A percentile compares a stretch with the other conserved stretches of the same genome.
These are phyloP conservation scores for Chimonanthus praecox DNA, from an alignment of 164 flowering plant genomes.

Conservation along the genomic window DNA sequence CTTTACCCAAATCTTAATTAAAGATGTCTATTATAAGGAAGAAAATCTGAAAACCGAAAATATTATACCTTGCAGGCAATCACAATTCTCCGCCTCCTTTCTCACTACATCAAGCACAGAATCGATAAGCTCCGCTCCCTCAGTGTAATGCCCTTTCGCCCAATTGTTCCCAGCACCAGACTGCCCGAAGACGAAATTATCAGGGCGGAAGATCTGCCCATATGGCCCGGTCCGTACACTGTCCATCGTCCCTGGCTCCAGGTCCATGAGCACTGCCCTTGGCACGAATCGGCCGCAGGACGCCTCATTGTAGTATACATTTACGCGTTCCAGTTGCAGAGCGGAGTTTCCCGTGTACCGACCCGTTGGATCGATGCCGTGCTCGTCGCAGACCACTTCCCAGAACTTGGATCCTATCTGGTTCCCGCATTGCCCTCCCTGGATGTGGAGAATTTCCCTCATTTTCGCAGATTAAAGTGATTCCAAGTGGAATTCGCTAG, in stretches of 20 bases:
- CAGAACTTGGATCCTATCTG: constrained; percentile 51
- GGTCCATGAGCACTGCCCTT: constrained; percentile 52
- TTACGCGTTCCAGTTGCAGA: constrained; percentile 37
- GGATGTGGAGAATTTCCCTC: constrained; percentile 50
- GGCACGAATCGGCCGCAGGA: constrained; percentile 42
- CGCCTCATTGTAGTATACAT: constrained; percentile 50
- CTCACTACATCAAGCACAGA: constrained; percentile 53
- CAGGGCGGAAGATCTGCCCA: constrained; percentile 19
- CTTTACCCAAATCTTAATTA: background rate
- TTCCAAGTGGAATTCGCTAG: background rate
- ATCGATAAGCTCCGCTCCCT: constrained; percentile 11
- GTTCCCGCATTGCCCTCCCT: constrained; percentile 55
- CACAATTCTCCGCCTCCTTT: constrained; percentile 34
- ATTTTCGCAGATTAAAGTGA: constrained; percentile 13
- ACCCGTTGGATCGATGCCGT: constrained; percentile 44
- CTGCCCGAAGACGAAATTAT: constrained; percentile 11
- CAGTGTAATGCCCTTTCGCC: constrained; percentile 13
- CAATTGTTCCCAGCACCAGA: constrained; percentile 11
- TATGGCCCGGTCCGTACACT: constrained; percentile 40
- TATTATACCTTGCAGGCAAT: constrained; percentile 7
- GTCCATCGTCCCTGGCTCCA: constrained; percentile 53
- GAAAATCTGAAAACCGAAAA: background rate
- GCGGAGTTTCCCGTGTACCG: constrained; percentile 31
- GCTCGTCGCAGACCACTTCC: constrained; percentile 39
- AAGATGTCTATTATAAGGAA: background rate